Evolutionary conservation across 495 filamentous ascomycete genomes (phyloP).

Genomic region (Aspergillus carlsbadensis): DNA sequence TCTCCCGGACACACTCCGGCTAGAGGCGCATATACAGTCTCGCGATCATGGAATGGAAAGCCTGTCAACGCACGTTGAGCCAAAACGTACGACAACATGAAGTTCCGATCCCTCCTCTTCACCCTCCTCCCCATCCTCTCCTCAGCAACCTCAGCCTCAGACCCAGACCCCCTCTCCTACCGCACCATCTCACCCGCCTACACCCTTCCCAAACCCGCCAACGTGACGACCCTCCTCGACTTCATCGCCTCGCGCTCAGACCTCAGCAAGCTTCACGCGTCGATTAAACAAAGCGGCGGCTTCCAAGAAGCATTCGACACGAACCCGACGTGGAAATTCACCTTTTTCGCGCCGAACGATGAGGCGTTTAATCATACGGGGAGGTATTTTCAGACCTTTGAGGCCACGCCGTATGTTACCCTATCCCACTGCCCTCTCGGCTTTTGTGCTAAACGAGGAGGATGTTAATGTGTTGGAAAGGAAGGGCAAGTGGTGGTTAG

Average conservation of each 20-base stretch:
- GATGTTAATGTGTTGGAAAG: not conserved
- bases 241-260: not conserved
- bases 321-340: slow-evolving; percentile 1
- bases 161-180: too few species aligned
- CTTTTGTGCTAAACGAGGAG: not conserved
- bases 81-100: too few species aligned
- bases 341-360: slow-evolving; percentile 3
- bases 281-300: not conserved
- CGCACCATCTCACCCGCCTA: not conserved
- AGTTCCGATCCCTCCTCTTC: too few species aligned
- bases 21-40: not conserved
- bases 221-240: not conserved
- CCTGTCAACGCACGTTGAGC: too few species aligned
- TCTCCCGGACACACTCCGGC: too few species aligned
- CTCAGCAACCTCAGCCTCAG: too few species aligned
- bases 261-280: not conserved
- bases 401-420: not conserved
- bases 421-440: not conserved
- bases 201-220: not conserved
- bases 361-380: not conserved
- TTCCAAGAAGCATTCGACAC: slow-evolving; percentile 3
- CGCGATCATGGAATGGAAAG: too few species aligned
- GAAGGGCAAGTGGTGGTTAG: slow-evolving; percentile 8
- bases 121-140: too few species aligned
- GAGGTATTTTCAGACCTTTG: not conserved